Base-by-base conservation (phyloP, 2,329 filamentous ascomycete genomes). In the Xylaria sp. region DNA sequence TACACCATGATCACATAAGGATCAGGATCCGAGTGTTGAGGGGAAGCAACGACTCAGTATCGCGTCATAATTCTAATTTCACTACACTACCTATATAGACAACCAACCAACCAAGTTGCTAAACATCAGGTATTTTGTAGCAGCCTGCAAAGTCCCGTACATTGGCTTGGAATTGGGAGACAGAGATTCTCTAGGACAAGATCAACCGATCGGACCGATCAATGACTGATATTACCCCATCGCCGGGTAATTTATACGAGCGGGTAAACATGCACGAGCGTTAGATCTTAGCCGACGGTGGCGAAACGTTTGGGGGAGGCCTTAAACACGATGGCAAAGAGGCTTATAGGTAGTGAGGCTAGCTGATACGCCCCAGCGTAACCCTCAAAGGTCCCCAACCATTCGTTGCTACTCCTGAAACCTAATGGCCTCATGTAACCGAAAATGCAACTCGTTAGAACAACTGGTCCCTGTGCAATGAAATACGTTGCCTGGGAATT, bases 181-280 rank as follows among this genome's bases (percentile, higher is more conserved):
- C 27, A 23, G 25, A 37, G 33, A 33, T 21, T 15, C 3, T 8
- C 11, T 44, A 25, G 19, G 54, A 43, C 51, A 48, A 17, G 11
- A 47, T 27, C 25, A 47, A 27, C 44, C 29, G 47, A 52, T 64
- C 54, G 51, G 47, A 49, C 54, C 37, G 40, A 59, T 25, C 23
- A 55, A 31, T 15, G 46, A 35, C 25, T 46, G 3, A 41, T 37
- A n/a, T 37, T 27, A 23, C 35, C n/a, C 21, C 4, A 33, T 35
- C 9, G 13, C 15, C 4, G 46, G 17, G 21, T 13, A 33, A 15
- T 48, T n/a, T 10, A 8, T 1, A 33, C 13, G 44, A 21, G 44
- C 10, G 27, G 29, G 11, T 13, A n/a, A n/a, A n/a, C n/a, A n/a
- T n/a, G n/a, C n/a, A n/a, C n/a, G n/a, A n/a, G n/a, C n/a, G n/a